Conservation (phyloP, 139 green algal species). For the Axilococcus clingmanii region DNA sequence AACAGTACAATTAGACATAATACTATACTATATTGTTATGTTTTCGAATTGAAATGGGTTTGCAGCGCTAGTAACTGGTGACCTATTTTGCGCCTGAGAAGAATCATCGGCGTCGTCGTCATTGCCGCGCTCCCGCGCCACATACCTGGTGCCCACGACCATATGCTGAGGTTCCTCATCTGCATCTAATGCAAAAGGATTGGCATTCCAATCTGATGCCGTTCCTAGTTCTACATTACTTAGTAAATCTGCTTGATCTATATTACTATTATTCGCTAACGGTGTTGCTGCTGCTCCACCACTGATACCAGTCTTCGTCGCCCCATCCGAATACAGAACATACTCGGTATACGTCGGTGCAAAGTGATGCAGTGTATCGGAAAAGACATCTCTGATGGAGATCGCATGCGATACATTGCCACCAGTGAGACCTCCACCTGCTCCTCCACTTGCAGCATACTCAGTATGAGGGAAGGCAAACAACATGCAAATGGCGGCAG, state of each 20-base stretch:
- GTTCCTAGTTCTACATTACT: not conserved
- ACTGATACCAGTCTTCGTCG: not conserved
- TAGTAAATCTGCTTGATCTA: slow-evolving; percentile 1
- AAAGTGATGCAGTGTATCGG: slow-evolving; percentile 87
- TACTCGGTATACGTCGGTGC: slow-evolving; percentile 86
- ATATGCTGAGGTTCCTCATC: too few species aligned
- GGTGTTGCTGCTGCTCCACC: not conserved
- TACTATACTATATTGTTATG: too few species aligned
- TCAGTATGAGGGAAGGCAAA: slow-evolving; percentile 83
- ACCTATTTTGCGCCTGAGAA: too few species aligned
- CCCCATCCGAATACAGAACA: slow-evolving; percentile 76
- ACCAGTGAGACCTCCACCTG: slow-evolving; percentile 5
- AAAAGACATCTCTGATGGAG: slow-evolving; percentile 61
- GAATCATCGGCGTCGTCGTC: too few species aligned
- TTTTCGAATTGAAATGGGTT: too few species aligned
- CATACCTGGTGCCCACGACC: too few species aligned
- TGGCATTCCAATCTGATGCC: not conserved
- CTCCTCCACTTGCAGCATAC: slow-evolving; percentile 36
- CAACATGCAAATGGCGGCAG: slow-evolving; percentile 66
- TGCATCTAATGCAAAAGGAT: too few species aligned
- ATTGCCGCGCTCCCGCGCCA: too few species aligned
- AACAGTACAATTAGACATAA: not conserved
- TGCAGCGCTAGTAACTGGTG: too few species aligned
- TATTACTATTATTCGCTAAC: not conserved
- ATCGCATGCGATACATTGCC: slow-evolving; percentile 69